A percentile compares a stretch with the other conserved stretches of the same genome.
Evolutionary conservation across 192 early-diverging fungal genomes (phyloP).

Genomic region (Coemansia sp.): DNA sequence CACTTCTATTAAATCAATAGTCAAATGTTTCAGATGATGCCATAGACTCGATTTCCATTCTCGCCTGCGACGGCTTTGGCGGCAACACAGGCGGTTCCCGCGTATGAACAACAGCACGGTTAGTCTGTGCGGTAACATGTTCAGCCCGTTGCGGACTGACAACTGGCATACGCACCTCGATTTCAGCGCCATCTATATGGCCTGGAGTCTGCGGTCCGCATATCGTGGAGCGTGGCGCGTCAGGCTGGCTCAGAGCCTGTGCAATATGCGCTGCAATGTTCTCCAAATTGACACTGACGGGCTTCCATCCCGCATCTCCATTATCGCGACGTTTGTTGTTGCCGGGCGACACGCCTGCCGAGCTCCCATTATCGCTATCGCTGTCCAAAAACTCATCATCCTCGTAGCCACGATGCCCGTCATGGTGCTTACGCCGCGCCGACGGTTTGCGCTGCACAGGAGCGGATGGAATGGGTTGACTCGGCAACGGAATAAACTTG

Average conservation of each 20-base stretch:
- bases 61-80: background rate
- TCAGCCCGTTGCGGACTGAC: conserved; percentile 25
- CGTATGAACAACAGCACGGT: conserved; percentile 21
- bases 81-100: background rate
- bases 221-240: conserved; percentile 5
- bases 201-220: background rate
- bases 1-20: background rate
- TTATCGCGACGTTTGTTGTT: background rate
- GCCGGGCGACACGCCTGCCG: background rate
- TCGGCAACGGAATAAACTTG: background rate
- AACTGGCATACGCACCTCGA: conserved; percentile 14
- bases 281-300: conserved; percentile 34
- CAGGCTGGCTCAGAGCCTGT: conserved; percentile 25
- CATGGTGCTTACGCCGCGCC: background rate
- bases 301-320: conserved; percentile 8
- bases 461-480: background rate
- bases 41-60: conserved; percentile 2
- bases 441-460: conserved; percentile 25
- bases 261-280: conserved; percentile 42
- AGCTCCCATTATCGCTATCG: conserved; percentile 36
- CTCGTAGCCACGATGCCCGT: background rate
- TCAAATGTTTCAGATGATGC: background rate
- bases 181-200: background rate
- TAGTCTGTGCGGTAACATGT: conserved; percentile 19
- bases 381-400: conserved; percentile 38